phyloP scores from a whole-genome alignment of 2,329 filamentous ascomycete species.

The Huntiella abstrusa region DNA sequence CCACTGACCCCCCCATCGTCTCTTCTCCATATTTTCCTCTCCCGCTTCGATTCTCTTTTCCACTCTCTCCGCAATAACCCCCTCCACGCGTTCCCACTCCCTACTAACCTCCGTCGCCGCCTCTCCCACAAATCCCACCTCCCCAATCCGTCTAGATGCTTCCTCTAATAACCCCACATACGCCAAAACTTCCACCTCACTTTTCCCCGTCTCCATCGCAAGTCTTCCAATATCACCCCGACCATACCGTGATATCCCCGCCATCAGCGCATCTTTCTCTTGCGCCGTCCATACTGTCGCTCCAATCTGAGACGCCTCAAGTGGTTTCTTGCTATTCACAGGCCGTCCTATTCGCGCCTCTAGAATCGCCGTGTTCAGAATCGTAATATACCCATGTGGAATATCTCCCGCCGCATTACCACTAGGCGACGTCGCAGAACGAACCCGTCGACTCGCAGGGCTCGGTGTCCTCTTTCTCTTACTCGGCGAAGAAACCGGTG shows the following conservation, averaged over 20 bases:
- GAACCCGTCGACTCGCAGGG: neutral
- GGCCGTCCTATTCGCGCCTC: conserved; percentile 20
- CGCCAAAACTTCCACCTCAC: conserved; percentile 50
- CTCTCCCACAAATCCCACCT: conserved; percentile 36
- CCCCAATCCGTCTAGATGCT: conserved; percentile 38
- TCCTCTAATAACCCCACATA: conserved; percentile 45
- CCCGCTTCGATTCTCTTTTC: conserved; percentile 7
- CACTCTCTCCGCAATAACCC: conserved; percentile 36
- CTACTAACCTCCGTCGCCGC: conserved; percentile 45
- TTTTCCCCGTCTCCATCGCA: conserved; percentile 48
- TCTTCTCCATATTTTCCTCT: neutral
- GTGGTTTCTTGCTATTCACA: conserved; percentile 25
- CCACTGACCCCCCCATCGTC: too few relatives aligned
- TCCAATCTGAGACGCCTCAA: conserved; percentile 47
- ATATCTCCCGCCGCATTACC: conserved; percentile 18
- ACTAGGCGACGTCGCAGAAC: neutral
- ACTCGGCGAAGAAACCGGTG: neutral
- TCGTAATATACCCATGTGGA: conserved; percentile 27
- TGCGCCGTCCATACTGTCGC: conserved; percentile 46
- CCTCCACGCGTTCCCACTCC: conserved; percentile 49
- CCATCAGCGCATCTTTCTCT: conserved; percentile 57
- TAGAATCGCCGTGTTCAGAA: conserved; percentile 40
- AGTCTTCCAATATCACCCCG: conserved; percentile 43
- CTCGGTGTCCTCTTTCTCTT: neutral
- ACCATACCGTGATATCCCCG: conserved; percentile 44